Percentiles rank a stretch among this genome's conserved stretches.
phyloP scores from a whole-genome alignment of 768 basidiomycete genomes.

The Aureoboletus auriporus region DNA sequence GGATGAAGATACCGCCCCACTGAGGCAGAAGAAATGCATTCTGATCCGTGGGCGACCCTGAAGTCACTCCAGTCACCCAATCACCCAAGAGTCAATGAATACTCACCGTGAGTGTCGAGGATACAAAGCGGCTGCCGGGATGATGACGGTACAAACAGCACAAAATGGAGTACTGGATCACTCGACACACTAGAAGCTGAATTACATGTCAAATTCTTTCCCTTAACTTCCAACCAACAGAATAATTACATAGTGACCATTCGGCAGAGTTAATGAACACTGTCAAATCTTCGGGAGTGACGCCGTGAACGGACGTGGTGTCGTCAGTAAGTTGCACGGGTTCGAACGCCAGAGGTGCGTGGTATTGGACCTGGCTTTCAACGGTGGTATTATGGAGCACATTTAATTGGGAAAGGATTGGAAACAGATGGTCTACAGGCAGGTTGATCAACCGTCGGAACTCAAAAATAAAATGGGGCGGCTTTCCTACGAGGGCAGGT shows the following conservation, averaged over 20 bases:
- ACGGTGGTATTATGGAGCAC: constrained; percentile 86
- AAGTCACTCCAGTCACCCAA: constrained; percentile 5
- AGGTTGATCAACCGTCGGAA: constrained; percentile 14
- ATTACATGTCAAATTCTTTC: constrained; percentile 2
- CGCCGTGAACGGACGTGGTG: constrained; percentile 43
- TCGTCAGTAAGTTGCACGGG: constrained; percentile 38
- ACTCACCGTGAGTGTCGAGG: constrained; percentile 48
- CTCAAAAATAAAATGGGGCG: constrained; percentile 7
- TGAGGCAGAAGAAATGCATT: constrained; percentile 87
- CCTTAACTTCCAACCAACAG: constrained; percentile 12
- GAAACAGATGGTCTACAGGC: constrained; percentile 61
- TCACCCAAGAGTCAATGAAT: constrained; percentile 5
- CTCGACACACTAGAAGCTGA: constrained; percentile 89
- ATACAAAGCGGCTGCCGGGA: constrained; percentile 69
- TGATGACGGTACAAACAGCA: constrained; percentile 80
- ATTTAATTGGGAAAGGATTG: constrained; percentile 56
- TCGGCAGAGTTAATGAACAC: constrained; percentile 95
- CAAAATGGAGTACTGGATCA: constrained; percentile 91
- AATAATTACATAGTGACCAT: constrained; percentile 78
- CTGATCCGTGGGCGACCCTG: constrained; percentile 48
- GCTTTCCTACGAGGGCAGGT: constrained; percentile 59
- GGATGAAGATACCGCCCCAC: constrained; percentile 85
- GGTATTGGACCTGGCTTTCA: constrained; percentile 91
- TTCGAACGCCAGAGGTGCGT: constrained; percentile 84
- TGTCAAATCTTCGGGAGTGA: constrained; percentile 80